phyloP scores from a whole-genome alignment of 371 early-diverging fungal genomes.

The Lichtheimia ramosa region DNA sequence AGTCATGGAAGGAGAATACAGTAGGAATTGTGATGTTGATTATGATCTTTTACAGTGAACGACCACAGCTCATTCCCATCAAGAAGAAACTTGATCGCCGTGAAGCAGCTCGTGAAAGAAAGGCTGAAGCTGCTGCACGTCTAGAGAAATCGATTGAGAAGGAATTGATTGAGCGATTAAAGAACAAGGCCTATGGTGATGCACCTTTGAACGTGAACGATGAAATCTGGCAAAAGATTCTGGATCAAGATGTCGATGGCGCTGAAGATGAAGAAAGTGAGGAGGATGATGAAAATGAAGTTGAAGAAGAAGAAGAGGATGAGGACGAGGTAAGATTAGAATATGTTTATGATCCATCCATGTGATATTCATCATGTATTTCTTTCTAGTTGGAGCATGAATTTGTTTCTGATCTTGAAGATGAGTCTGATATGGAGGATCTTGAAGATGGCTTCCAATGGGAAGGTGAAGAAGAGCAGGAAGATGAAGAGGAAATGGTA shows the following conservation, averaged over 20 bases:
- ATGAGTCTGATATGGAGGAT: constrained; percentile 24
- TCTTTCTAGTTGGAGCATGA: constrained; percentile 10
- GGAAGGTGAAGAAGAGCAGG: constrained; percentile 17
- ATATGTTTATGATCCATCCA: neutral
- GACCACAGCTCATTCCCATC: constrained; percentile 83
- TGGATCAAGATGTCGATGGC: constrained; percentile 68
- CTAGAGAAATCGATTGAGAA: constrained; percentile 97
- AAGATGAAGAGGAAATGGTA: constrained; percentile 12
- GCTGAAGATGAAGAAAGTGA: constrained; percentile 77
- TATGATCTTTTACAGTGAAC: constrained; percentile 25
- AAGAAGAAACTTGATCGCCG: constrained; percentile 94
- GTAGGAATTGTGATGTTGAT: neutral
- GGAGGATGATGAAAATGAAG: constrained; percentile 64
- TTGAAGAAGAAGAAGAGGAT: constrained; percentile 55
- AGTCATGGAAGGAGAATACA: constrained; percentile 8
- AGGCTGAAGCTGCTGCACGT: constrained; percentile 93
- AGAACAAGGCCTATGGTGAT: constrained; percentile 92
- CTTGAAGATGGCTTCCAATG: constrained; percentile 23
- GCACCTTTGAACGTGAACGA: constrained; percentile 90
- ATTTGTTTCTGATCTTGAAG: constrained; percentile 26
- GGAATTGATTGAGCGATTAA: constrained; percentile 94
- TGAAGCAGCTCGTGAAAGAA: constrained; percentile 88
- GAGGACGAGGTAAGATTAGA: neutral
- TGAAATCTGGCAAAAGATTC: constrained; percentile 79
- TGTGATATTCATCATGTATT: neutral